Conservation (phyloP, 1,284 basidiomycete species). For the Earliella scabrosa region DNA sequence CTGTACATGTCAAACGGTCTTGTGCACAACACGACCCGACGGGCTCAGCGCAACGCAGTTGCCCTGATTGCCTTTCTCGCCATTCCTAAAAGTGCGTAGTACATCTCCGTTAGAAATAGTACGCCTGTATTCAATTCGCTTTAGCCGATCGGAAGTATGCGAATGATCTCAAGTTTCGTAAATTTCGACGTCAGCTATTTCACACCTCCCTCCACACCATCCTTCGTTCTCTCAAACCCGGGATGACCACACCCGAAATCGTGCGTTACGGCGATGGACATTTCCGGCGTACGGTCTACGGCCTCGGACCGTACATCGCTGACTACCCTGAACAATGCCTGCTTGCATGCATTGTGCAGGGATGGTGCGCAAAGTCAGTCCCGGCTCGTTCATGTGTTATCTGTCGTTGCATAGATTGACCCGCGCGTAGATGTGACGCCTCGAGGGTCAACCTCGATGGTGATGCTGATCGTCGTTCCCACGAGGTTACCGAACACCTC, state of each 20-base stretch:
- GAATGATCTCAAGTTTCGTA: conserved; percentile 4
- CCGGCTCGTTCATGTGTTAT: no score
- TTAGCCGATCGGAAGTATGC: not conserved
- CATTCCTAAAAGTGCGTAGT: conserved; percentile 27
- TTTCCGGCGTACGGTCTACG: conserved; percentile 26
- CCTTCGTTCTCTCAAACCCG: conserved; percentile 11
- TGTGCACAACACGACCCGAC: conserved; percentile 23
- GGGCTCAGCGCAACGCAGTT: conserved; percentile 24
- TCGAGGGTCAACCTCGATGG: conserved; percentile 14
- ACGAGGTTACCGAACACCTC: not conserved
- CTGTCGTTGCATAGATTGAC: no score
- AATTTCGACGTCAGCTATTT: conserved; percentile 23
- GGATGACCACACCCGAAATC: conserved; percentile 29
- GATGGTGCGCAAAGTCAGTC: conserved; percentile 34
- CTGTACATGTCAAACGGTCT: conserved; percentile 25
- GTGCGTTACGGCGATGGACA: conserved; percentile 29
- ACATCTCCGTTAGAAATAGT: no score
- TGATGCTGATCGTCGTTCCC: no score
- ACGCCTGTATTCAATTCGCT: not conserved
- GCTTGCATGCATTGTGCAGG: conserved; percentile 28
- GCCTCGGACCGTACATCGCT: conserved; percentile 34
- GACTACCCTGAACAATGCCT: conserved; percentile 37
- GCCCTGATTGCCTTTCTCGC: conserved; percentile 25
- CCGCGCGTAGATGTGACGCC: conserved; percentile 19
- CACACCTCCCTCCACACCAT: conserved; percentile 24